These are phyloP conservation scores for Fusarium compactum DNA, from an alignment of 2,329 filamentous ascomycete genomes.

Conservation along the genomic window DNA sequence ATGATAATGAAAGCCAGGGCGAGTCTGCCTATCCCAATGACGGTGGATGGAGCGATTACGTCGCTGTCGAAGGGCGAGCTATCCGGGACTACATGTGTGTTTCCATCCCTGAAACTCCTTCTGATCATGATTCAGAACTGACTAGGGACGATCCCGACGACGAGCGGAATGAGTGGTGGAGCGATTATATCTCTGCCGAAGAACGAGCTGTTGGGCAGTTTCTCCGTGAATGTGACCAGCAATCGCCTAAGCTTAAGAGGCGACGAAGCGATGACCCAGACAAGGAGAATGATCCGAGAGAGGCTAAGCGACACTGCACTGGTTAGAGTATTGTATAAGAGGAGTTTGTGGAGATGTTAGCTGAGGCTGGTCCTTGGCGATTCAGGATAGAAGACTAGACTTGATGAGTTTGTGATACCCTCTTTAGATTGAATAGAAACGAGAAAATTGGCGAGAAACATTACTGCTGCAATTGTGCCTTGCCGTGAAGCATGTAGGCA, in stretches of 20 bases:
- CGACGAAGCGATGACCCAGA: not conserved
- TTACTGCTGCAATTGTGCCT: not conserved
- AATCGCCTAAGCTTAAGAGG: not conserved
- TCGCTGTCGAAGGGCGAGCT: not conserved
- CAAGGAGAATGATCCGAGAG: too few relatives aligned
- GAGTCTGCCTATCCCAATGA: not conserved
- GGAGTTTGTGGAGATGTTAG: not conserved
- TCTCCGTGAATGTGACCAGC: not conserved
- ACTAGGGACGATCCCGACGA: not conserved
- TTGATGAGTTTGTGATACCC: not conserved
- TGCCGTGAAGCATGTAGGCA: not conserved
- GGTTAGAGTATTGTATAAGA: not conserved
- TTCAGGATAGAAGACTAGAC: not conserved
- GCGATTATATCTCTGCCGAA: not conserved
- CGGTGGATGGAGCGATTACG: not conserved
- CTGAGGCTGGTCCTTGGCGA: not conserved
- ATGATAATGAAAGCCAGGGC: accelerated
- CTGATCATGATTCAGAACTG: not conserved
- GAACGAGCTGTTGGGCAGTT: not conserved
- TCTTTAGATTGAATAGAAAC: not conserved
- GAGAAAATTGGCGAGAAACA: not conserved
- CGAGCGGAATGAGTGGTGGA: not conserved
- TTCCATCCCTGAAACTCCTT: not conserved
- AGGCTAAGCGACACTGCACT: not conserved
- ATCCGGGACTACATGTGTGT: too few relatives aligned